phyloP scores from a whole-genome alignment of 345 rosid genomes.

The Carallia brachiata region DNA sequence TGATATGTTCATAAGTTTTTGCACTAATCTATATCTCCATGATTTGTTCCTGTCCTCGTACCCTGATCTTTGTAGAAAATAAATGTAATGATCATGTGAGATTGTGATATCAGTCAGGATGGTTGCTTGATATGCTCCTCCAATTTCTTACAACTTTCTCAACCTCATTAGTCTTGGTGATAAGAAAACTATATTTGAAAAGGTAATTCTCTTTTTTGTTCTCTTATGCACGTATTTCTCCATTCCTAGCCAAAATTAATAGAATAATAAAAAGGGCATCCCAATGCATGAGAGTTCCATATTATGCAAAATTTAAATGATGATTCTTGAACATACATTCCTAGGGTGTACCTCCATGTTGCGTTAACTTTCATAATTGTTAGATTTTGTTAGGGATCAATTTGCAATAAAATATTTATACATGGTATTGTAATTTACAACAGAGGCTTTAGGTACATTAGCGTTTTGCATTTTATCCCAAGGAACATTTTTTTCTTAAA shows the following conservation, averaged over 20 bases:
- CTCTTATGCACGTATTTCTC: neutral
- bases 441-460: too few species aligned
- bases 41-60: conserved; percentile 1
- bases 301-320: neutral
- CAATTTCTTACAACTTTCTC: conserved; percentile 94
- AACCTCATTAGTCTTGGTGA: conserved; percentile 73
- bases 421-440: too few species aligned
- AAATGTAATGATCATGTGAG: conserved; percentile 12
- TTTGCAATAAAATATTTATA: too few species aligned
- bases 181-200: conserved; percentile 71
- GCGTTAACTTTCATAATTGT: too few species aligned
- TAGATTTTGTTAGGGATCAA: too few species aligned
- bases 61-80: neutral
- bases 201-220: conserved; percentile 45
- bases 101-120: conserved; percentile 50
- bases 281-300: conserved; percentile 59
- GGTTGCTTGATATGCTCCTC: conserved; percentile 99
- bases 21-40: conserved; percentile 1
- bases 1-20: conserved; percentile 96
- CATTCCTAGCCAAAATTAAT: neutral
- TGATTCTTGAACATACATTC: neutral
- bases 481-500: too few species aligned
- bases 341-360: too few species aligned
- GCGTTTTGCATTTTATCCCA: too few species aligned
- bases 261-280: conserved; percentile 44